Percentiles rank a stretch among this genome's conserved stretches.
phyloP scores from a whole-genome alignment of 495 filamentous ascomycete species.

The Barbatosphaeria neglecta region DNA sequence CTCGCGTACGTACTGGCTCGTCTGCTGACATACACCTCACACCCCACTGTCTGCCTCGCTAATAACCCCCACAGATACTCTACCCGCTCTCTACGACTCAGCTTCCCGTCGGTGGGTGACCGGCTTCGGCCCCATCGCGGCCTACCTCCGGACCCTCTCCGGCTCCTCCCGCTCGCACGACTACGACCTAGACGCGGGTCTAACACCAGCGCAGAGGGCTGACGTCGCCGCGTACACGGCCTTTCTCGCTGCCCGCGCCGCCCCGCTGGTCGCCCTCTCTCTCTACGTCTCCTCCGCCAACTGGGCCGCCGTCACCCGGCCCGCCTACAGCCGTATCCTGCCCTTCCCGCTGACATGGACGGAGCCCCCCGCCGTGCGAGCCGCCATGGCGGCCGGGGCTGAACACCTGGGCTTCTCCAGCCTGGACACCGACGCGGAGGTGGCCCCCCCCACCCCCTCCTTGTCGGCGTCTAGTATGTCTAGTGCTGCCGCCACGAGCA shows the following conservation, averaged over 20 bases:
- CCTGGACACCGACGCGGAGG: constrained; percentile 33
- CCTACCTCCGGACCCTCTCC: constrained; percentile 42
- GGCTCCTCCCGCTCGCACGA: constrained; percentile 47
- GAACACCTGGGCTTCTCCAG: constrained; percentile 54
- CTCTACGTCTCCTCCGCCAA: constrained; percentile 84
- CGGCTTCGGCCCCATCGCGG: constrained; percentile 63
- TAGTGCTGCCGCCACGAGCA: no score
- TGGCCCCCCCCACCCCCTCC: no score
- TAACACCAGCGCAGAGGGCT: constrained; percentile 54
- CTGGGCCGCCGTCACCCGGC: constrained; percentile 60
- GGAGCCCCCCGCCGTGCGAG: constrained; percentile 54
- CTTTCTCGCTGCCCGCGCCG: constrained; percentile 51
- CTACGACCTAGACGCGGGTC: constrained; percentile 45
- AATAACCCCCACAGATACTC: constrained; percentile 43
- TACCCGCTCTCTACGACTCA: constrained; percentile 61
- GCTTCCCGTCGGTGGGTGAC: constrained; percentile 42
- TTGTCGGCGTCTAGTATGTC: no score
- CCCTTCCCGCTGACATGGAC: constrained; percentile 77
- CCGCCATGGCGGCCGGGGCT: constrained; percentile 56
- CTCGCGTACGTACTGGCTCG: constrained; percentile 43
- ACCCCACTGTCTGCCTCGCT: constrained; percentile 5
- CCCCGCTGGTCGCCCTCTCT: constrained; percentile 61
- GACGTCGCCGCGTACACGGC: constrained; percentile 63
- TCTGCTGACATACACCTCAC: not conserved
- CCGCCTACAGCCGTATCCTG: constrained; percentile 63